These are phyloP conservation scores for Gossypium sturtianum DNA, from an alignment of 345 rosid species.

Conservation along the genomic window DNA sequence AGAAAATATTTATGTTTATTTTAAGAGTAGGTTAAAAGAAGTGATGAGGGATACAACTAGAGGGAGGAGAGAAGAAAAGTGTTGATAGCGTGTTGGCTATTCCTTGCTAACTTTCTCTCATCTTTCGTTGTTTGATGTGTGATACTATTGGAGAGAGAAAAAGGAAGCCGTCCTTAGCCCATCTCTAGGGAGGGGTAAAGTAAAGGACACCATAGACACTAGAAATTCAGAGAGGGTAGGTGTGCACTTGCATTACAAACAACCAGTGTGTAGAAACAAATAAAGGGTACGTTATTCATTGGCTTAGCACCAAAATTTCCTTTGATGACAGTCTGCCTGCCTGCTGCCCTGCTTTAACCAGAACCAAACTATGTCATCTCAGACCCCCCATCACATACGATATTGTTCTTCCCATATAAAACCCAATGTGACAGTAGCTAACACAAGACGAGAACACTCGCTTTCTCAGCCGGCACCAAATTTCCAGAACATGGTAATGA, in stretches of 20 bases:
- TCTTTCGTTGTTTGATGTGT: conserved; percentile 15
- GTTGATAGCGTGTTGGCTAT: conserved; percentile 12
- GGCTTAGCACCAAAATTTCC: too few relatives aligned
- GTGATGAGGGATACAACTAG: conserved; percentile 12
- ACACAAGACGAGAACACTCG: conserved; percentile 5
- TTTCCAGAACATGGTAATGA: conserved; percentile 13
- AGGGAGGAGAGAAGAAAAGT: conserved; percentile 25
- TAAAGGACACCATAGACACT: too few relatives aligned
- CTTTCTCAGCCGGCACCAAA: conserved; percentile 6
- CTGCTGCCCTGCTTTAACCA: too few relatives aligned
- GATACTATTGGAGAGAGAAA: conserved; percentile 24
- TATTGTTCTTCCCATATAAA: conserved; percentile 4
- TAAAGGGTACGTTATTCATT: too few relatives aligned
- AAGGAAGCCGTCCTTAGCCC: neutral
- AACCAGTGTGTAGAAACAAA: too few relatives aligned
- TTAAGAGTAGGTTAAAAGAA: neutral
- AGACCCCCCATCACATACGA: neutral
- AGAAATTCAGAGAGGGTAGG: too few relatives aligned
- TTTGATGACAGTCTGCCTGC: too few relatives aligned
- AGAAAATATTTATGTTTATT: neutral
- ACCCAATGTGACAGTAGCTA: conserved; percentile 43
- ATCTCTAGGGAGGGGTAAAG: too few relatives aligned
- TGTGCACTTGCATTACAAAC: too few relatives aligned
- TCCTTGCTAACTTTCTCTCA: neutral
- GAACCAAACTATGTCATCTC: conserved; percentile 9